Conservation (phyloP, 257 asterid species). For the Sherardia arvensis region DNA sequence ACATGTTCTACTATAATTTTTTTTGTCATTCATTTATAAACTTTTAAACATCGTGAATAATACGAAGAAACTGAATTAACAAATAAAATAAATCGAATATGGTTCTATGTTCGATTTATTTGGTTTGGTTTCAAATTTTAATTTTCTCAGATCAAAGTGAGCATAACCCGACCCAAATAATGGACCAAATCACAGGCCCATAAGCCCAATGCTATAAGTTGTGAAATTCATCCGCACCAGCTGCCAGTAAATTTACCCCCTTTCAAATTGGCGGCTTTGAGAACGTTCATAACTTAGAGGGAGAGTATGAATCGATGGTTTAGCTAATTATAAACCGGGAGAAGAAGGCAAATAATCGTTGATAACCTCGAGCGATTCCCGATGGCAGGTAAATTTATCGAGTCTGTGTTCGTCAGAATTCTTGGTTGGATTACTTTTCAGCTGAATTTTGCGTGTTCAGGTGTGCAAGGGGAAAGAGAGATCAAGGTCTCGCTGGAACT, state of each 20-base stretch:
- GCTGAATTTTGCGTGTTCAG: conserved; percentile 17
- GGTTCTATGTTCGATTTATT: no score
- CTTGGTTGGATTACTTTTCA: background rate
- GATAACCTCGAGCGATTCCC: background rate
- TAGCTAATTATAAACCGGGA: background rate
- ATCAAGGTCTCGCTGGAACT: conserved; percentile 73
- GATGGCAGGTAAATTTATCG: conserved; percentile 22
- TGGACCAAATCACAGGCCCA: background rate
- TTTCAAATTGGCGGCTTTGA: conserved; percentile 1
- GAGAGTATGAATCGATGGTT: background rate
- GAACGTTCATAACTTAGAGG: background rate
- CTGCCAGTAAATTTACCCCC: background rate
- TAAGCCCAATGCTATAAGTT: background rate
- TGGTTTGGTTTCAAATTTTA: no score
- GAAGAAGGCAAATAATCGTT: conserved; percentile 1
- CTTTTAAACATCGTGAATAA: no score
- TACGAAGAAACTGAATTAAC: no score
- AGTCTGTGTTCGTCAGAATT: background rate
- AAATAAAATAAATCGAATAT: no score
- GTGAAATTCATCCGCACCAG: background rate
- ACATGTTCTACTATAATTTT: no score
- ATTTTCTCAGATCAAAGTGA: no score
- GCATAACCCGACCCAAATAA: background rate
- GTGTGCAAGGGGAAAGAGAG: conserved; percentile 69
- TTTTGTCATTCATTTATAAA: no score